Conservation (phyloP, 768 basidiomycete genomes). For the Cyathus striatus region DNA sequence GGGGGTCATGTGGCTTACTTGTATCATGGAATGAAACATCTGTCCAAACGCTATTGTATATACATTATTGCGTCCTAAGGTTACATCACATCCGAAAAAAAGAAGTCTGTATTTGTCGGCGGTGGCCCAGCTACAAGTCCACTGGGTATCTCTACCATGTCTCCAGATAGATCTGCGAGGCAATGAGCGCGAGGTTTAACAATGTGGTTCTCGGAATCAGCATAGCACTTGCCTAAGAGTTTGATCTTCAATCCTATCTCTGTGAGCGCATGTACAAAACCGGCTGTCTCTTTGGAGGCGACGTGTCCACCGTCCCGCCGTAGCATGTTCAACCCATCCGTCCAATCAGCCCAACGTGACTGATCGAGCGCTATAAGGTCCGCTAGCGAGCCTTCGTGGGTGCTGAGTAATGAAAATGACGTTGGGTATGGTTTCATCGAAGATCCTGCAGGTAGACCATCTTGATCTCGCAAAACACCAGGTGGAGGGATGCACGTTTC, state of each 20-base stretch:
- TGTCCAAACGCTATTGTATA: background rate
- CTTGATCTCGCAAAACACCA: conserved; percentile 55
- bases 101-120: conserved; percentile 77
- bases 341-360: conserved; percentile 89
- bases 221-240: conserved; percentile 57
- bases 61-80: background rate
- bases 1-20: conserved; percentile 2
- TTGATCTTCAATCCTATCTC: conserved; percentile 93
- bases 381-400: conserved; percentile 67
- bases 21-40: background rate
- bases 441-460: conserved; percentile 49
- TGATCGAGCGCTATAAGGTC: conserved; percentile 77
- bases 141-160: conserved; percentile 85
- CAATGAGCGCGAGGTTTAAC: too few relatives aligned
- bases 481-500: conserved; percentile 69
- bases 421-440: conserved; percentile 58
- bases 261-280: conserved; percentile 81
- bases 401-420: conserved; percentile 72
- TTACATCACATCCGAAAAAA: conserved; percentile 64
- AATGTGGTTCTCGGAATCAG: conserved; percentile 1
- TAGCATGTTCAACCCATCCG: conserved; percentile 87
- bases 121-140: conserved; percentile 74
- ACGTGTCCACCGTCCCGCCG: conserved; percentile 79
- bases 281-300: conserved; percentile 78
- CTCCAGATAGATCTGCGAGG: conserved; percentile 84